Evolutionary conservation across 2,329 filamentous ascomycete species (phyloP).

Genomic region (Cercospora brassicicola): DNA sequence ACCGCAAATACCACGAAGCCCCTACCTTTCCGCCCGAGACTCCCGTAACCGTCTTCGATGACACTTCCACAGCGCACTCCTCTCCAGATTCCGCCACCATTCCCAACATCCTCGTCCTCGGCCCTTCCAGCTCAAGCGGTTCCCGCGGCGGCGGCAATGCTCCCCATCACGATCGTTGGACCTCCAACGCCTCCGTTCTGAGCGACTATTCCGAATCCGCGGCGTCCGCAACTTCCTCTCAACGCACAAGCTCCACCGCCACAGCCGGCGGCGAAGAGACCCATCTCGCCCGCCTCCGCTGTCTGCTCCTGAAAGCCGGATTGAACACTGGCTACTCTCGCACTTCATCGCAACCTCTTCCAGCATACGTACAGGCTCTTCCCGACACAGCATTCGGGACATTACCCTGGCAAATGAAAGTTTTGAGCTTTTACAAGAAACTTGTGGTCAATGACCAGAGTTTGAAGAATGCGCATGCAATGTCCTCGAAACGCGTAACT

Average conservation of each 20-base stretch:
- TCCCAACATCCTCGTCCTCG: slow-evolving; percentile 85
- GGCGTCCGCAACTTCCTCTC: slow-evolving; percentile 53
- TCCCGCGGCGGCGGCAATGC: slow-evolving; percentile 38
- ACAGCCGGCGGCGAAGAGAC: slow-evolving; percentile 69
- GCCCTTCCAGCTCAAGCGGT: slow-evolving; percentile 57
- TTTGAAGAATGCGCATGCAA: slow-evolving; percentile 57
- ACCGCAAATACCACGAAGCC: slow-evolving; percentile 48
- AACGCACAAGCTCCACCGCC: slow-evolving; percentile 71
- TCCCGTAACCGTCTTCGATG: slow-evolving; percentile 92
- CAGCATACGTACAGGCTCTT: slow-evolving; percentile 73
- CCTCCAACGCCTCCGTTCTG: slow-evolving; percentile 71
- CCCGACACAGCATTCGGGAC: slow-evolving; percentile 77
- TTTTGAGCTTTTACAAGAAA: slow-evolving; percentile 78
- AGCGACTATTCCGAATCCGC: slow-evolving; percentile 74
- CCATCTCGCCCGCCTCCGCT: slow-evolving; percentile 74
- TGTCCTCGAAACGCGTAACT: slow-evolving; percentile 62
- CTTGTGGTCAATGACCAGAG: slow-evolving; percentile 72
- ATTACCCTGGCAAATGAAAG: slow-evolving; percentile 65
- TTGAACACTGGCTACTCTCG: slow-evolving; percentile 80
- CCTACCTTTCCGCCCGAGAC: slow-evolving; percentile 69
- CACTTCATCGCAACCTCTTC: slow-evolving; percentile 58
- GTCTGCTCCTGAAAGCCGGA: slow-evolving; percentile 77
- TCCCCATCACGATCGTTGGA: slow-evolving; percentile 69
- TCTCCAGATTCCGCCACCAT: slow-evolving; percentile 70
- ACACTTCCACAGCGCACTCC: slow-evolving; percentile 70